These are phyloP conservation scores for Cyathus striatus DNA, from an alignment of 768 basidiomycete species.

Conservation along the genomic window DNA sequence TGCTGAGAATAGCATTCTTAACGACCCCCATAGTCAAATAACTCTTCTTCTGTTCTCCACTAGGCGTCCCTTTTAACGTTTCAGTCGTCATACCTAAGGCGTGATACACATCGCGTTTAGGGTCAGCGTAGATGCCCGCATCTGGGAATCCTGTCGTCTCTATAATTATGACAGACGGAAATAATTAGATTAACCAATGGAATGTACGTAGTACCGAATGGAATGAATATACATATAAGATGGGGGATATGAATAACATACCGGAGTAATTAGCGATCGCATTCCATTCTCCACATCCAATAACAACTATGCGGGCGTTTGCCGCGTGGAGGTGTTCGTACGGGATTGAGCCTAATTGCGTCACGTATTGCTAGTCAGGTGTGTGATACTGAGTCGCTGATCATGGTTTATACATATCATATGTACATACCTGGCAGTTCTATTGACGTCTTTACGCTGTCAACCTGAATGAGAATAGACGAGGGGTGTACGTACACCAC, in stretches of 20 bases:
- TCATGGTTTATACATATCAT: no score
- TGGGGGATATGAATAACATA: no score
- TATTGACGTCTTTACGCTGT: constrained; percentile 13
- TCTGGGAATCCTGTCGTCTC: constrained; percentile 42
- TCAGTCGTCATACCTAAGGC: constrained; percentile 58
- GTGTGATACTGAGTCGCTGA: no score
- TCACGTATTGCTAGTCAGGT: constrained; percentile 50
- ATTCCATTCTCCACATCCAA: constrained; percentile 59
- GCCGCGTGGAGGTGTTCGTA: constrained; percentile 34
- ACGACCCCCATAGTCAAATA: constrained; percentile 34
- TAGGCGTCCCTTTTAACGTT: constrained; percentile 37
- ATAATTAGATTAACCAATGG: background rate
- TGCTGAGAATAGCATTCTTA: constrained; percentile 29
- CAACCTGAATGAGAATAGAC: no score
- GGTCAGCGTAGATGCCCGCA: constrained; percentile 62
- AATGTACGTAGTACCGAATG: no score
- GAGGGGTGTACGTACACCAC: constrained; percentile 38
- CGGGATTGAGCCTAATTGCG: constrained; percentile 37
- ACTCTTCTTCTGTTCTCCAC: constrained; percentile 35
- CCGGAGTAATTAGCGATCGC: constrained; percentile 46
- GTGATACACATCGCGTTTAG: constrained; percentile 51
- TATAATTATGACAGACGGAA: constrained; percentile 9
- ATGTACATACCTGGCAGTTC: constrained; percentile 36
- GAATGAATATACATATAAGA: no score
- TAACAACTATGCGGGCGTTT: constrained; percentile 35